A percentile compares a stretch with the other conserved stretches of the same genome.
phyloP scores from a whole-genome alignment of 2,329 filamentous ascomycete genomes.

The Akanthomyces uredinophilus region DNA sequence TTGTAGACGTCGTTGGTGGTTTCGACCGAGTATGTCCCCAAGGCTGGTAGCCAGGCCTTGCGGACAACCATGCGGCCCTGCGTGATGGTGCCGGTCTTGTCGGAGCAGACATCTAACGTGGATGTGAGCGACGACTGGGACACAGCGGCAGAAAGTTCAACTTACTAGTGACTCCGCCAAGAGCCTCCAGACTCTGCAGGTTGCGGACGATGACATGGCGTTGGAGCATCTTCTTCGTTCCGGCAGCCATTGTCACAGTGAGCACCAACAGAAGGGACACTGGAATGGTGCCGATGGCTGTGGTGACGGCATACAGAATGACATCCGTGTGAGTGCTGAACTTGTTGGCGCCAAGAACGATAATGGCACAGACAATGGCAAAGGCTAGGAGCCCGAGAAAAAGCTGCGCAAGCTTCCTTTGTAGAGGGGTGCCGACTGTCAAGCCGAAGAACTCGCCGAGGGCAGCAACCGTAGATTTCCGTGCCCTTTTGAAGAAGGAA shows the following conservation, averaged over 20 bases:
- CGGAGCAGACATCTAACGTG: slow-evolving; percentile 25
- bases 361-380: slow-evolving; percentile 37
- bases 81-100: slow-evolving; percentile 32
- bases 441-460: slow-evolving; percentile 39
- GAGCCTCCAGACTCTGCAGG: slow-evolving; percentile 41
- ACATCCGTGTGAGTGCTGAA: slow-evolving; percentile 31
- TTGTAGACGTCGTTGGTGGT: slow-evolving; percentile 27
- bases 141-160: slow-evolving; percentile 15
- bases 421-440: slow-evolving; percentile 59
- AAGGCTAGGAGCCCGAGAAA: slow-evolving; percentile 60
- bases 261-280: slow-evolving; percentile 43
- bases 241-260: slow-evolving; percentile 50
- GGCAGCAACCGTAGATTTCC: slow-evolving; percentile 11
- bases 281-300: slow-evolving; percentile 40
- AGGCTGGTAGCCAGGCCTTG: slow-evolving; percentile 28
- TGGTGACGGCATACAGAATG: slow-evolving; percentile 34
- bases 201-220: slow-evolving; percentile 45
- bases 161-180: slow-evolving; percentile 44
- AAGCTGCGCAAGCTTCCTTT: slow-evolving; percentile 62
- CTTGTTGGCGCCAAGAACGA: slow-evolving; percentile 35
- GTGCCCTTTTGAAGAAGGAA: slow-evolving; percentile 2
- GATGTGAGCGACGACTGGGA: neutral
- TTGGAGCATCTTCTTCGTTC: slow-evolving; percentile 42
- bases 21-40: slow-evolving; percentile 30
- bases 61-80: slow-evolving; percentile 27